phyloP scores from a whole-genome alignment of 192 early-diverging fungal species.

The Rhizophlyctis rosea region DNA sequence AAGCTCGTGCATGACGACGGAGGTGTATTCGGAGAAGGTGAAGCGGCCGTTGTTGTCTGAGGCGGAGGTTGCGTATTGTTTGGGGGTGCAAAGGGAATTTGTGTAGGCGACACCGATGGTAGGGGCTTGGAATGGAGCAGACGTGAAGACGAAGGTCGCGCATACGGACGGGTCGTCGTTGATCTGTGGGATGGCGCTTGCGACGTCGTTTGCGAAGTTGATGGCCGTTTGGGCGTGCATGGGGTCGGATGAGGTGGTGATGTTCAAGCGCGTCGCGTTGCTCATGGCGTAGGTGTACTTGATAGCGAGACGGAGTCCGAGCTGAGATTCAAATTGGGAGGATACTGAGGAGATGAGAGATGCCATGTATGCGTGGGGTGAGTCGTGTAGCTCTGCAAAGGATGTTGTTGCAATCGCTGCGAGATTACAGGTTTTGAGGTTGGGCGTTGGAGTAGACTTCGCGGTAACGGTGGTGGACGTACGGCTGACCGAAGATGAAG shows the following conservation, averaged over 20 bases:
- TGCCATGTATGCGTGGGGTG: not conserved
- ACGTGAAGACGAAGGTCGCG: not conserved
- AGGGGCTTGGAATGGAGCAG: not conserved
- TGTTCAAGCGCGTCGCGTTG: not conserved
- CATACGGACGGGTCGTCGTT: not conserved
- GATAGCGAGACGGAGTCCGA: not conserved
- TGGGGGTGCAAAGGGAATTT: not conserved
- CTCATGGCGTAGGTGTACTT: not conserved
- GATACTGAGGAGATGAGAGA: not conserved
- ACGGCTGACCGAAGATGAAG: too few species aligned
- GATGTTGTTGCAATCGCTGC: not conserved
- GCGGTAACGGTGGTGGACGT: too few species aligned
- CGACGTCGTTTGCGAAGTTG: not conserved
- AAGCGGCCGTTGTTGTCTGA: not conserved
- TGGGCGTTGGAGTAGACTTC: not conserved
- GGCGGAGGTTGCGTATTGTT: not conserved
- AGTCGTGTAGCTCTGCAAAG: not conserved
- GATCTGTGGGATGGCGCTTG: not conserved
- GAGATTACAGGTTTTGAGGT: not conserved
- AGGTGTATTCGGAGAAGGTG: not conserved
- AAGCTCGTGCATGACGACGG: not conserved
- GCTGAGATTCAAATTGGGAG: not conserved
- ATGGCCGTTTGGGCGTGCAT: not conserved
- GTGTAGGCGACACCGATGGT: not conserved
- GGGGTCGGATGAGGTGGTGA: not conserved